A percentile compares a stretch with the other conserved stretches of the same genome.
phyloP scores from a whole-genome alignment of 225 moss, liverwort and hornwort species.

The Sphagnum contortum region DNA sequence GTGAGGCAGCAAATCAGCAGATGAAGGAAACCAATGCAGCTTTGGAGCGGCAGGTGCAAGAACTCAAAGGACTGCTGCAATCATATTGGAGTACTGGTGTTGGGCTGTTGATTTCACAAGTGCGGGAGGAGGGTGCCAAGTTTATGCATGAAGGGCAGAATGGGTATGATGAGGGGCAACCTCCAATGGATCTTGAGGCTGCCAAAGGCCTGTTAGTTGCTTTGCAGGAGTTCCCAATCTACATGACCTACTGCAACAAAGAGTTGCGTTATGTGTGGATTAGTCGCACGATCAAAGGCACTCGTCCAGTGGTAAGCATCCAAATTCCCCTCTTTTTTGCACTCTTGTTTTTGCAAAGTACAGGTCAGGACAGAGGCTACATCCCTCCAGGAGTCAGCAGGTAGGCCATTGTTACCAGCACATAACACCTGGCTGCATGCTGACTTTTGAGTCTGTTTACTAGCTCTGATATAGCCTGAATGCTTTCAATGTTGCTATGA shows the following conservation, averaged over 20 bases:
- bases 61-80: background rate
- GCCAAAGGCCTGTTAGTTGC: slow-evolving; percentile 4
- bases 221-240: slow-evolving; percentile 16
- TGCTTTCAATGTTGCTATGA: background rate
- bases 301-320: background rate
- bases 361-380: too few species aligned
- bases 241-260: slow-evolving; percentile 11
- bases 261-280: slow-evolving; percentile 17
- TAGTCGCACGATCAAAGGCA: slow-evolving; percentile 11
- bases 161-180: slow-evolving; percentile 3
- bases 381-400: too few species aligned
- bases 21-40: background rate
- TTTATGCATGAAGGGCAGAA: slow-evolving; percentile 5
- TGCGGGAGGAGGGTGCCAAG: background rate
- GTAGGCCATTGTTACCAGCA: too few species aligned
- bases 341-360: too few species aligned
- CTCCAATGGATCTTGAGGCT: slow-evolving; percentile 3
- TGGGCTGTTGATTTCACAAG: background rate
- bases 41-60: background rate
- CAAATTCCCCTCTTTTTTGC: background rate
- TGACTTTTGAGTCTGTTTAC: too few species aligned
- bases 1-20: background rate
- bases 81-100: background rate
- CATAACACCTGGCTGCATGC: too few species aligned
- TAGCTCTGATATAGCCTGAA: too few species aligned